Evolutionary conservation across 129 eudicot genomes (phyloP).

Genomic region (Mikania micrantha): DNA sequence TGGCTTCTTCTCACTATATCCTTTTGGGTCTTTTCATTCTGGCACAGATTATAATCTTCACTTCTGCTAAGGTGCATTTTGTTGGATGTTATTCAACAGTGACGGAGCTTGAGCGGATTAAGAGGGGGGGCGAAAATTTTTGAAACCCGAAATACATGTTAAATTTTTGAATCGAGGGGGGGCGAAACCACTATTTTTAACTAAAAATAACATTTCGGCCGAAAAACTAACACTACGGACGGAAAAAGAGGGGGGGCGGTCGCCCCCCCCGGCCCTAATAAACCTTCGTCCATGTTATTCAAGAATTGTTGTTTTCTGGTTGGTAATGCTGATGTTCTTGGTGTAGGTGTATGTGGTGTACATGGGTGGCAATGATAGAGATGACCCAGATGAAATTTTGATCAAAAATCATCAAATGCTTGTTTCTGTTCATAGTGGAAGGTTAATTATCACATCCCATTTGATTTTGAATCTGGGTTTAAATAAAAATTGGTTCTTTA

Average conservation of each 20-base stretch:
- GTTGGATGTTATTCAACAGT: neutral
- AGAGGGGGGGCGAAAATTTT: too few species aligned
- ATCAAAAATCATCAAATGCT: slow-evolving; percentile 60
- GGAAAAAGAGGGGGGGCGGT: too few species aligned
- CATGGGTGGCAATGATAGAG: slow-evolving; percentile 51
- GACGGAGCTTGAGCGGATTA: too few species aligned
- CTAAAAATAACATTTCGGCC: too few species aligned
- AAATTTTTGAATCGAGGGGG: too few species aligned
- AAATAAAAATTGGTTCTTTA: neutral
- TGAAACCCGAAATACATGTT: too few species aligned
- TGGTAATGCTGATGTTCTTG: neutral
- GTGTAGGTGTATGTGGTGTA: slow-evolving; percentile 74
- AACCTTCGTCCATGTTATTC: too few species aligned
- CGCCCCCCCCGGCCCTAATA: too few species aligned
- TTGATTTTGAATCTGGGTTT: neutral
- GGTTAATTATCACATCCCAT: slow-evolving; percentile 24
- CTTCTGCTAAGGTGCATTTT: slow-evolving; percentile 47
- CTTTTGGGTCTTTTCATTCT: slow-evolving; percentile 32
- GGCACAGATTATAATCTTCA: slow-evolving; percentile 18
- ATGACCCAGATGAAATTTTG: slow-evolving; percentile 69
- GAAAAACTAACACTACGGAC: too few species aligned
- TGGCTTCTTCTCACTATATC: slow-evolving; percentile 35
- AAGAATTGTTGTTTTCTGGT: neutral
- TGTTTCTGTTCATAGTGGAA: slow-evolving; percentile 58
- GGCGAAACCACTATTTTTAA: too few species aligned